These are phyloP conservation scores for Rosa rugosa DNA, from an alignment of 306 rosid genomes.

Conservation along the genomic window DNA sequence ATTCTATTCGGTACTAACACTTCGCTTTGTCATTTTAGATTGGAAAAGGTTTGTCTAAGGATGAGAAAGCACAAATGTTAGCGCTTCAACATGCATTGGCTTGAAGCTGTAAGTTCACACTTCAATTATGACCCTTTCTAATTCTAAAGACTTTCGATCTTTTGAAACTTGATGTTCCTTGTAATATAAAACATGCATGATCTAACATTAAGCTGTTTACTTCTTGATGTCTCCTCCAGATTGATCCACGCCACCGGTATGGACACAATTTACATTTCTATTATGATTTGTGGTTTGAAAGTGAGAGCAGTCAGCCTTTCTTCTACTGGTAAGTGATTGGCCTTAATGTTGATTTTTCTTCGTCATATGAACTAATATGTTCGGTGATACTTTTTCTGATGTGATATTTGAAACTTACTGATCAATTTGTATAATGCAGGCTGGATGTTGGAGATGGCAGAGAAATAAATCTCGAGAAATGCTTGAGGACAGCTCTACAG, in stretches of 20 bases:
- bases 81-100: slow-evolving; percentile 99
- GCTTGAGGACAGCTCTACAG: slow-evolving; percentile 60
- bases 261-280: slow-evolving; percentile 90
- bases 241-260: slow-evolving; percentile 94
- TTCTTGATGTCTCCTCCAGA: slow-evolving; percentile 42
- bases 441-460: slow-evolving; percentile 87
- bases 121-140: not conserved
- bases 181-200: not conserved
- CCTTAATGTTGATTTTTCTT: slow-evolving; percentile 1
- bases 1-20: not conserved
- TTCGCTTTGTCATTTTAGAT: slow-evolving; percentile 38
- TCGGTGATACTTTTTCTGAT: not conserved
- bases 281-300: slow-evolving; percentile 75
- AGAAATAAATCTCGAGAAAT: slow-evolving; percentile 64
- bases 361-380: not conserved
- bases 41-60: slow-evolving; percentile 96
- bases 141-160: no score
- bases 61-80: slow-evolving; percentile 89
- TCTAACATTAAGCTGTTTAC: slow-evolving; percentile 1
- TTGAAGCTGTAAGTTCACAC: slow-evolving; percentile 66
- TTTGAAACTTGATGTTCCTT: not conserved
- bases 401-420: slow-evolving; percentile 6
- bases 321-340: slow-evolving; percentile 70
- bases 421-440: slow-evolving; percentile 44
- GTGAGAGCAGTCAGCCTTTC: slow-evolving; percentile 85